Evolutionary conservation across 139 green algal species (phyloP).

Genomic region (Pedinophyceae sp.): DNA sequence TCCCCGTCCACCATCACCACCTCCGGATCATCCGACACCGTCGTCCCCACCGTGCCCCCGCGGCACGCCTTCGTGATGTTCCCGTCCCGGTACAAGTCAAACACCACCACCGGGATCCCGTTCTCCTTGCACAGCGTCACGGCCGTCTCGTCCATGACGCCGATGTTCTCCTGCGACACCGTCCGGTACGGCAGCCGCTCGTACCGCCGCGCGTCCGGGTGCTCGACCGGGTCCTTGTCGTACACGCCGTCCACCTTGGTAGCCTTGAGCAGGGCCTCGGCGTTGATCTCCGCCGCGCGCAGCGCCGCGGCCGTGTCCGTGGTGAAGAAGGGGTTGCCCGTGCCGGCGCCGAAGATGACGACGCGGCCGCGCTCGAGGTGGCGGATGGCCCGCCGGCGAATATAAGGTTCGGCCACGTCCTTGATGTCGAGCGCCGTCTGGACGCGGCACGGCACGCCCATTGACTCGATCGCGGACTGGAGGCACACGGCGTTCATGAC

Average conservation of each 20-base stretch:
- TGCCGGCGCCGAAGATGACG: conserved; percentile 92
- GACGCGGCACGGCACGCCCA: conserved; percentile 52
- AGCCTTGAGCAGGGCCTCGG: conserved; percentile 79
- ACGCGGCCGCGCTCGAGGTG: conserved; percentile 86
- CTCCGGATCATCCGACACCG: too few species aligned
- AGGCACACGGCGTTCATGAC: conserved; percentile 94
- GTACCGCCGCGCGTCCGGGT: conserved; percentile 39
- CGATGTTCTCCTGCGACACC: conserved; percentile 24
- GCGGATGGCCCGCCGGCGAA: conserved; percentile 76
- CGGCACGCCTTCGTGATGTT: conserved; percentile 42
- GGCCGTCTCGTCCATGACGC: conserved; percentile 92
- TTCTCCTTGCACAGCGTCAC: conserved; percentile 97
- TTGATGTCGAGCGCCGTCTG: conserved; percentile 92
- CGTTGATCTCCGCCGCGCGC: conserved; percentile 85
- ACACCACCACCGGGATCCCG: conserved; percentile 79
- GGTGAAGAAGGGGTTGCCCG: conserved; percentile 97
- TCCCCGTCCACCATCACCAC: too few species aligned
- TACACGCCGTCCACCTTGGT: conserved; percentile 98
- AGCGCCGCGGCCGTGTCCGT: conserved; percentile 93
- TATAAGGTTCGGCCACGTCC: conserved; percentile 95
- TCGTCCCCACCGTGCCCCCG: conserved; percentile 8
- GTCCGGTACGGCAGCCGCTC: conserved; percentile 27
- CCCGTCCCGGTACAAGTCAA: conserved; percentile 60
- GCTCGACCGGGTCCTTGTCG: conserved; percentile 66
- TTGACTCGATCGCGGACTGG: conserved; percentile 45